Evolutionary conservation across 352 stramenopile genomes (phyloP).

Genomic region (Pythium scleroteichum): DNA sequence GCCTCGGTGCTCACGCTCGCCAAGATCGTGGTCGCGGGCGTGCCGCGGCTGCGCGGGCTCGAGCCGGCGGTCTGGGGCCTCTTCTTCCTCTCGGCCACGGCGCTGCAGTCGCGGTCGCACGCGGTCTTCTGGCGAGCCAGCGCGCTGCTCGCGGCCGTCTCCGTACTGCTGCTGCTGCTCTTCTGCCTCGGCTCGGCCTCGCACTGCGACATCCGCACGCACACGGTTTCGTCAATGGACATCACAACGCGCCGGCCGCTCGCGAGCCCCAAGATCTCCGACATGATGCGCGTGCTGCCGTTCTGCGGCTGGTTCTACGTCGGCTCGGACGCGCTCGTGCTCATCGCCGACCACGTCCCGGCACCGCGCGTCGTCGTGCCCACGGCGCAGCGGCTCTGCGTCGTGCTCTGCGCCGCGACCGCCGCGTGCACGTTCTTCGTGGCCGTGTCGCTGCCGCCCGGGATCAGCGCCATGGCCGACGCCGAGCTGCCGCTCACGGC

Average conservation of each 20-base stretch:
- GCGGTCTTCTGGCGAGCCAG: conserved; percentile 27
- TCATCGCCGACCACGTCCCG: conserved; percentile 16
- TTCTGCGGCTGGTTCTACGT: conserved; percentile 30
- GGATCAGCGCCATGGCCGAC: background rate
- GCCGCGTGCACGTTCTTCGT: conserved; percentile 27
- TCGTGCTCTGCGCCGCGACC: conserved; percentile 13
- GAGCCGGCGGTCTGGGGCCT: conserved; percentile 21
- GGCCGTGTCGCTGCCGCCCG: conserved; percentile 4
- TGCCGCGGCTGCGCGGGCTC: background rate
- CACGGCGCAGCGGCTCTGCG: conserved; percentile 20
- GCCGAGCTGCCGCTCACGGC: conserved; percentile 16
- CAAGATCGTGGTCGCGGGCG: conserved; percentile 21
- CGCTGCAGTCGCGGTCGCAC: conserved; percentile 14
- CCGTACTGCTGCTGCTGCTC: conserved; percentile 23
- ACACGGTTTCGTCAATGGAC: conserved; percentile 9
- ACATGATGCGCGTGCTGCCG: conserved; percentile 28
- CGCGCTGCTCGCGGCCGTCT: conserved; percentile 11
- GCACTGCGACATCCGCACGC: conserved; percentile 2
- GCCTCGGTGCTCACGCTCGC: conserved; percentile 26
- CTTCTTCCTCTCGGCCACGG: conserved; percentile 6
- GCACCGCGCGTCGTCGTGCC: conserved; percentile 16
- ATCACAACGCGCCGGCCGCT: background rate
- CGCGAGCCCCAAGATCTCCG: background rate
- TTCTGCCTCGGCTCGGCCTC: conserved; percentile 26
- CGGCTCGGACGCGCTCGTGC: conserved; percentile 30